A percentile compares a stretch with the other conserved stretches of the same genome.
Conservation (phyloP, 1,284 basidiomycete species). For the Ceratobasidium sp. region DNA sequence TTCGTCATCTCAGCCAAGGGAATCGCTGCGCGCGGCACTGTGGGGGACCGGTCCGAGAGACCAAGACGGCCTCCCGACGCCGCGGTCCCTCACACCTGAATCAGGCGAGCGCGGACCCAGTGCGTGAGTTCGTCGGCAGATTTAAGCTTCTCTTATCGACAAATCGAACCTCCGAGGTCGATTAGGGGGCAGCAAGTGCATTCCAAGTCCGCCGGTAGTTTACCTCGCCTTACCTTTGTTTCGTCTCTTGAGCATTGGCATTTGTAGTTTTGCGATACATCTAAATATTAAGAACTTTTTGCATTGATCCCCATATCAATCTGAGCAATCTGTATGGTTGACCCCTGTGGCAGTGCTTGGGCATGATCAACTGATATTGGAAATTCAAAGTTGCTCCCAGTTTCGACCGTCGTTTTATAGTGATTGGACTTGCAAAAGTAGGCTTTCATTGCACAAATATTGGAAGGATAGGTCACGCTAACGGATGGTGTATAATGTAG, state of each 20-base stretch:
- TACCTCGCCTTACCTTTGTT: too few species aligned
- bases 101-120: constrained; percentile 18
- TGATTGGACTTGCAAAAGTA: constrained; percentile 23
- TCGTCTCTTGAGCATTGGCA: constrained; percentile 4
- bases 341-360: neutral
- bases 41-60: constrained; percentile 34
- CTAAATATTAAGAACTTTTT: constrained; percentile 34
- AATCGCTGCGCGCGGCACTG: constrained; percentile 32
- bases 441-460: constrained; percentile 4
- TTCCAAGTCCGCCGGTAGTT: constrained; percentile 38
- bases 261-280: neutral
- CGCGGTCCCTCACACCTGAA: constrained; percentile 36
- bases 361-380: neutral
- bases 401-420: constrained; percentile 31
- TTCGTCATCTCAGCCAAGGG: constrained; percentile 18
- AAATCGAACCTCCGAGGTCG: constrained; percentile 1
- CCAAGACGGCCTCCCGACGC: constrained; percentile 37
- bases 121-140: constrained; percentile 5
- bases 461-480: neutral
- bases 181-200: constrained; percentile 20
- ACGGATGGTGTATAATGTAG: constrained; percentile 32
- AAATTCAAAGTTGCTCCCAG: neutral
- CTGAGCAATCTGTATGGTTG: neutral
- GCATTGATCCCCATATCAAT: constrained; percentile 14
- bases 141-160: constrained; percentile 19